phyloP scores from a whole-genome alignment of 176 grass and related monocot genomes.

The Oryza meridionalis region DNA sequence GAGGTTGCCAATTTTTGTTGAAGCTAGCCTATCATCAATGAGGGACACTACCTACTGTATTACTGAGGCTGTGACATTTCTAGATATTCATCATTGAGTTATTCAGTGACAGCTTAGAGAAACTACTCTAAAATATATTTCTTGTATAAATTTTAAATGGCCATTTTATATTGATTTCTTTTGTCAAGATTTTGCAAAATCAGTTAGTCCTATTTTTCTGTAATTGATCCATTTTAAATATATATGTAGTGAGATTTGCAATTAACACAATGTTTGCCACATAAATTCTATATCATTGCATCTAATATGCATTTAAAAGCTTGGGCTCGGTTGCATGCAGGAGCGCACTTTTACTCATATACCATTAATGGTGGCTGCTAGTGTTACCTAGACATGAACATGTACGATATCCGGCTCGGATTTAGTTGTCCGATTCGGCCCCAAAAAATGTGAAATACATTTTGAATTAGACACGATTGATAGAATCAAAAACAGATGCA shows the following conservation, averaged over 20 bases:
- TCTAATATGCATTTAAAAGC: no score
- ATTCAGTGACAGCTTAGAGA: not conserved
- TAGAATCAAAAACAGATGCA: not conserved
- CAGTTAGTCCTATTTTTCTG: not conserved
- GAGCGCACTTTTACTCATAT: not conserved
- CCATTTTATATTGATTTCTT: not conserved
- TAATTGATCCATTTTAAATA: not conserved
- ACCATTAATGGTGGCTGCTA: not conserved
- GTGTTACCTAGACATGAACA: not conserved
- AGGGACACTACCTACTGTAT: not conserved
- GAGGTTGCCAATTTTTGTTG: not conserved
- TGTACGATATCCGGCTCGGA: not conserved
- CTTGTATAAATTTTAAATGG: not conserved
- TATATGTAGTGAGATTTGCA: not conserved
- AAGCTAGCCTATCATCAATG: not conserved
- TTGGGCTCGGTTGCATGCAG: not conserved
- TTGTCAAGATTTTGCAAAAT: not conserved
- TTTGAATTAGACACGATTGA: no score
- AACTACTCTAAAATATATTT: not conserved
- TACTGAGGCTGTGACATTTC: not conserved
- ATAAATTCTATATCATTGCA: not conserved
- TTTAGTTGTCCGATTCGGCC: no score
- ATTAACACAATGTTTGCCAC: not conserved
- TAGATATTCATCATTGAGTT: not conserved
- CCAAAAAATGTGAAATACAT: no score